phyloP scores from a whole-genome alignment of 768 basidiomycete species.

The Russula dissimulans region DNA sequence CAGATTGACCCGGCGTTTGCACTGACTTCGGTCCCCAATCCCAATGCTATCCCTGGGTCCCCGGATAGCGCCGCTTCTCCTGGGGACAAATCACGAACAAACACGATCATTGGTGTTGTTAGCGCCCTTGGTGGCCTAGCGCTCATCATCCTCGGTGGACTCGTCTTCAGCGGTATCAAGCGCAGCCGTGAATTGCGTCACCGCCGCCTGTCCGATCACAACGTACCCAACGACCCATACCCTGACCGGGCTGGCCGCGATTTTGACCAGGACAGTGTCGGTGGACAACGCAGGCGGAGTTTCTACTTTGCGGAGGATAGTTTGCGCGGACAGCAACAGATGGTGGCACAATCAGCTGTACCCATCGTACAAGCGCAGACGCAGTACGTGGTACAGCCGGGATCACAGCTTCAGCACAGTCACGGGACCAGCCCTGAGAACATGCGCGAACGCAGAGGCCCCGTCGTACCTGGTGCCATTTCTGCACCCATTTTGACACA shows the following conservation, averaged over 20 bases:
- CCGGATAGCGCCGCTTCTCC: constrained; percentile 17
- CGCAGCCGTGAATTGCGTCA: constrained; percentile 62
- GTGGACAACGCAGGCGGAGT: constrained; percentile 61
- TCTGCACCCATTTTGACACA: constrained; percentile 69
- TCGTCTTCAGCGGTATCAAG: constrained; percentile 61
- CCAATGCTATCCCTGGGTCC: constrained; percentile 23
- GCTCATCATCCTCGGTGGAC: constrained; percentile 59
- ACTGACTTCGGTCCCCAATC: constrained; percentile 38
- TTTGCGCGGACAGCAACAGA: constrained; percentile 32
- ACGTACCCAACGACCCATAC: constrained; percentile 35
- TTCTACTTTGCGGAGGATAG: constrained; percentile 88
- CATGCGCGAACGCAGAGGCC: constrained; percentile 49
- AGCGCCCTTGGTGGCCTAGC: constrained; percentile 73
- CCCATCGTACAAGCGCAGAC: constrained; percentile 34
- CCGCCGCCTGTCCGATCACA: constrained; percentile 52
- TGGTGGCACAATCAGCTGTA: neutral
- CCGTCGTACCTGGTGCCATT: constrained; percentile 50
- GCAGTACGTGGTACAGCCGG: constrained; percentile 22
- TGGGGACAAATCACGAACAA: constrained; percentile 46
- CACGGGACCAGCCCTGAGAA: constrained; percentile 25
- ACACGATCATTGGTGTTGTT: constrained; percentile 90
- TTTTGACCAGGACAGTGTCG: constrained; percentile 70
- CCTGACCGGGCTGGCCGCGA: constrained; percentile 49
- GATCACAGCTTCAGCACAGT: constrained; percentile 29
- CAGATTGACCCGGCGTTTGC: constrained; percentile 65